phyloP scores from a whole-genome alignment of 1,284 basidiomycete genomes.

The Schizopora paradoxa region DNA sequence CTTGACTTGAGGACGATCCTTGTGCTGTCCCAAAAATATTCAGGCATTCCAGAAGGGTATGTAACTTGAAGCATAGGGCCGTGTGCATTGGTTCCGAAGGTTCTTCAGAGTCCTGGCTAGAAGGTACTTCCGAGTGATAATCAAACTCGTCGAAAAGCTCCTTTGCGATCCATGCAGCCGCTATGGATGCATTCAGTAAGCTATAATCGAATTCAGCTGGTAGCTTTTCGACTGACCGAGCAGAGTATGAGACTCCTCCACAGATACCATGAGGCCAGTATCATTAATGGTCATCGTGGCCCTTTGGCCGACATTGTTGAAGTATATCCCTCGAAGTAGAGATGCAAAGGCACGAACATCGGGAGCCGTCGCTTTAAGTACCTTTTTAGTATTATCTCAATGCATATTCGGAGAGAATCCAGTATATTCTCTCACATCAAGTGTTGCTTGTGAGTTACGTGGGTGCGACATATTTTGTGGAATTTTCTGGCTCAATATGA shows the following conservation, averaged over 20 bases:
- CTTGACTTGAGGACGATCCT: constrained; percentile 4
- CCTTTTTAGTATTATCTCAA: too few species aligned
- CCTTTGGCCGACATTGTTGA: constrained; percentile 11
- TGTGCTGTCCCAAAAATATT: constrained; percentile 52
- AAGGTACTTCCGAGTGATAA: constrained; percentile 27
- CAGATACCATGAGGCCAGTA: constrained; percentile 7
- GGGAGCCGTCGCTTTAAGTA: constrained; percentile 14
- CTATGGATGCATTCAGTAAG: constrained; percentile 25
- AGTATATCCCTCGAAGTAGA: constrained; percentile 15
- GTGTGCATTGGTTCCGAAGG: constrained; percentile 20
- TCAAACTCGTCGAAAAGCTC: constrained; percentile 39
- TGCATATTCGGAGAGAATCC: too few species aligned
- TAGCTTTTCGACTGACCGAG: not conserved
- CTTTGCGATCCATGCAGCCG: constrained; percentile 43
- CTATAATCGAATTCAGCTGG: not conserved
- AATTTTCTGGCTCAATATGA: too few species aligned
- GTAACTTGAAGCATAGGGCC: constrained; percentile 43
- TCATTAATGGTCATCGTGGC: constrained; percentile 15
- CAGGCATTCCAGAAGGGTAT: constrained; percentile 45
- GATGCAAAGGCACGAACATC: constrained; percentile 15
- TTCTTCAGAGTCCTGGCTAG: constrained; percentile 17
- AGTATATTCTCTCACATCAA: too few species aligned
- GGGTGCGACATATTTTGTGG: too few species aligned
- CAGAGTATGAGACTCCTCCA: constrained; percentile 13
- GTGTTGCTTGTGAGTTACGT: too few species aligned